Evolutionary conservation across 805 yeast species (phyloP).

Genomic region (Candida montana): DNA sequence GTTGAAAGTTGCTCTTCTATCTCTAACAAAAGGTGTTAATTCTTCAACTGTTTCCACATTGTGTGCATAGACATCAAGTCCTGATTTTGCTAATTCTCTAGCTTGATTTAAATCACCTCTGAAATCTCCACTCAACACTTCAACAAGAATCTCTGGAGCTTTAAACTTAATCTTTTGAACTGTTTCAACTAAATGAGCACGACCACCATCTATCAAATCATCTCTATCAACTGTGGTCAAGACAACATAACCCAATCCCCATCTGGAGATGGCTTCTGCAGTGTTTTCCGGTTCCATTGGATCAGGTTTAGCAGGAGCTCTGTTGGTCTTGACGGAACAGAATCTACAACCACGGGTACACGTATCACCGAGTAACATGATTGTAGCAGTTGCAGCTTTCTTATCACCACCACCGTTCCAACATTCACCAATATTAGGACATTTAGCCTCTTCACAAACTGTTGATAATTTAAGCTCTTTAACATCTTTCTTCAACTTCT

Average conservation of each 20-base stretch:
- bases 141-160: conserved; percentile 88
- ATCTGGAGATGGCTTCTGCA: conserved; percentile 92
- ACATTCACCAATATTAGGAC: conserved; percentile 99
- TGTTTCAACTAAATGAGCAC: conserved; percentile 84
- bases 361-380: conserved; percentile 97
- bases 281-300: conserved; percentile 97
- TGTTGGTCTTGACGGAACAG: conserved; percentile 91
- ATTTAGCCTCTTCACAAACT: conserved; percentile 97
- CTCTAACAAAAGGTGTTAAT: conserved; percentile 91
- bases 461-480: conserved; percentile 86
- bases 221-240: conserved; percentile 97
- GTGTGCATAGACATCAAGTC: conserved; percentile 95
- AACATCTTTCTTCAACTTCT: conserved; percentile 77
- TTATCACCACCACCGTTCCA: conserved; percentile 86
- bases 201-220: conserved; percentile 90
- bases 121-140: conserved; percentile 92
- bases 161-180: conserved; percentile 78
- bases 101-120: conserved; percentile 85
- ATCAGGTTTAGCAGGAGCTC: conserved; percentile 84
- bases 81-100: conserved; percentile 72
- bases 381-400: conserved; percentile 93
- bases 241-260: conserved; percentile 98
- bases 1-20: conserved; percentile 91
- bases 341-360: conserved; percentile 99
- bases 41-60: conserved; percentile 95